Evolutionary conservation across 345 rosid species (phyloP).

Genomic region (Populus davidiana): DNA sequence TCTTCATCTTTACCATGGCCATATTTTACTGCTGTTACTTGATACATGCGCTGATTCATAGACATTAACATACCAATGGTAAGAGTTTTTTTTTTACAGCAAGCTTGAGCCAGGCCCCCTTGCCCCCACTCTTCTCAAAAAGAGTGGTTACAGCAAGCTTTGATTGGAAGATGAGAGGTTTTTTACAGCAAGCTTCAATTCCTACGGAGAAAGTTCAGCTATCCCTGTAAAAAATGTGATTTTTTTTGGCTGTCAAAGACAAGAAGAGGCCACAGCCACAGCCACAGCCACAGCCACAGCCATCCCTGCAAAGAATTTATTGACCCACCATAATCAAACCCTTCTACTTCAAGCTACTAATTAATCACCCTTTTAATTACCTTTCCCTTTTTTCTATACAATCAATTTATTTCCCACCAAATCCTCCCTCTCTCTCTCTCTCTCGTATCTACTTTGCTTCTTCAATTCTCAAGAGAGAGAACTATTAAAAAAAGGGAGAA

Average conservation of each 20-base stretch:
- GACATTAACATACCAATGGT: no score
- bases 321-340: background rate
- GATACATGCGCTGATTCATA: no score
- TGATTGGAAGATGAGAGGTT: no score
- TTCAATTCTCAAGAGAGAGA: conserved; percentile 23
- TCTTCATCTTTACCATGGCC: background rate
- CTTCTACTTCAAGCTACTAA: background rate
- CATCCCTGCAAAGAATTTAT: background rate
- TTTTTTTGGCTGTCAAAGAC: background rate
- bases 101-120: background rate
- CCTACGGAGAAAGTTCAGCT: background rate
- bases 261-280: background rate
- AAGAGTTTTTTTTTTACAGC: background rate
- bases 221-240: background rate
- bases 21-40: background rate
- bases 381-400: no score
- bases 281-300: background rate
- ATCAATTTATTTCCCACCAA: conserved; percentile 38
- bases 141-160: no score
- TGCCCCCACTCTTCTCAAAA: background rate
- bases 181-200: no score
- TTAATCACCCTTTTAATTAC: background rate
- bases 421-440: conserved; percentile 2
- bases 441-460: conserved; percentile 13
- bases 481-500: background rate